Base-by-base conservation (phyloP, 495 filamentous ascomycete genomes). In the Aspergillus avenaceus region DNA sequence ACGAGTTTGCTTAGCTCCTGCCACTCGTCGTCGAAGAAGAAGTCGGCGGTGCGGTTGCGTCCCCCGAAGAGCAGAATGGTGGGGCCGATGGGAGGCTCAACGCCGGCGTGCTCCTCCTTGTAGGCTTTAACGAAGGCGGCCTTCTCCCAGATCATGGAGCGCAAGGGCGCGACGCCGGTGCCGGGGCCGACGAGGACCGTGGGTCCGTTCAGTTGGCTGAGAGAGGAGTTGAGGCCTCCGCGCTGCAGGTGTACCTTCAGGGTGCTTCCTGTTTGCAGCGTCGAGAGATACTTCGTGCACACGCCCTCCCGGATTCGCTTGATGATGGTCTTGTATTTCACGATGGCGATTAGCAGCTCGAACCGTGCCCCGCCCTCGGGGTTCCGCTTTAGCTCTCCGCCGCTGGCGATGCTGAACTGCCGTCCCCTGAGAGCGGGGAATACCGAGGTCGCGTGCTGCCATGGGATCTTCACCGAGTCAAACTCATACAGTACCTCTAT, bases 401-500 rank as follows among this genome's bases (percentile, higher is more conserved):
- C 88, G 54, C 84, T 90, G 16, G 88, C 88, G 46, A 97, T 88
- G 53, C 88, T 95, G 65, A 95, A 99, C 50, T 92, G 88, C 13
- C 95, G 76, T 41, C 81, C 83, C 13, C 87, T 81, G 21, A 97
- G 82, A 12, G 80, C 49, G 0, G 92, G 93, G 47, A 98, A 79
- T 14, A 90, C 68, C 28, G 81, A 79, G 1, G 84, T 74, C 0
- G 82, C 78, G 49, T 84, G 82, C 29, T 86, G 69, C 73, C 83
- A 89, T 0, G 92, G 90, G 4, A 99, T 83, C 48, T 82, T 82
- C 38, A 97, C 87, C 5, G 79, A 82, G 41, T 87, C 77, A 61
- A 99, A 97, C 52, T 99, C 93, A 37, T 90, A 81, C 21, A 99
- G 74, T 1, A 96, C 84, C 63, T 99, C 93, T 7, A 99, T 66